Evolutionary conservation across 2,329 filamentous ascomycete genomes (phyloP).

Genomic region (Aspergillus aculeatus): DNA sequence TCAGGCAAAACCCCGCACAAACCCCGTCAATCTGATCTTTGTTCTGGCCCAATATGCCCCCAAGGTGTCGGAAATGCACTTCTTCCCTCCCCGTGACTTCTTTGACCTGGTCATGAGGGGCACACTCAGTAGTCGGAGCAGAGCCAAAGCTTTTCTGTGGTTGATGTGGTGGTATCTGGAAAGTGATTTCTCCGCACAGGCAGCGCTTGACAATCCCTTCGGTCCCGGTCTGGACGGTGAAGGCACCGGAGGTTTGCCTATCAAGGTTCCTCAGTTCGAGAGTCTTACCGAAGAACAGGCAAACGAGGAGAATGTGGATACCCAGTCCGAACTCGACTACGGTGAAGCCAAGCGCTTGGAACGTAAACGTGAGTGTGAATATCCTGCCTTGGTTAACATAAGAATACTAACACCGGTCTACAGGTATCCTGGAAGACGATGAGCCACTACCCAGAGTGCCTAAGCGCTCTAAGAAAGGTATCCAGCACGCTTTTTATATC

Average conservation of each 20-base stretch:
- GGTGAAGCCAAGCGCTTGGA: constrained; percentile 50
- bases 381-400: neutral
- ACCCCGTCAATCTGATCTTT: constrained; percentile 96
- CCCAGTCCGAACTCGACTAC: constrained; percentile 48
- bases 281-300: constrained; percentile 51
- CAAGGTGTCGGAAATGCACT: constrained; percentile 91
- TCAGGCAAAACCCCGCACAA: constrained; percentile 71
- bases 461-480: constrained; percentile 48
- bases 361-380: constrained; percentile 43
- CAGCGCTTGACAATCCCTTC: constrained; percentile 87
- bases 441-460: constrained; percentile 44
- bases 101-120: constrained; percentile 95
- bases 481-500: constrained; percentile 5
- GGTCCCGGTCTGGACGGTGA: constrained; percentile 55
- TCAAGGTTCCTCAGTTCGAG: constrained; percentile 50
- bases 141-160: constrained; percentile 90
- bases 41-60: constrained; percentile 85
- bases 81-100: constrained; percentile 81
- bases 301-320: constrained; percentile 52
- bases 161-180: constrained; percentile 99
- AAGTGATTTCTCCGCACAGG: constrained; percentile 87
- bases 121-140: constrained; percentile 74
- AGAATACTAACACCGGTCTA: constrained; percentile 10
- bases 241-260: constrained; percentile 43
- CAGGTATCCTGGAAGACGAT: constrained; percentile 50